Evolutionary conservation across 768 basidiomycete species (phyloP), one percentile per base, ranked within the genome.

Genomic region (Sistotremastrum niveocremeum): DNA sequence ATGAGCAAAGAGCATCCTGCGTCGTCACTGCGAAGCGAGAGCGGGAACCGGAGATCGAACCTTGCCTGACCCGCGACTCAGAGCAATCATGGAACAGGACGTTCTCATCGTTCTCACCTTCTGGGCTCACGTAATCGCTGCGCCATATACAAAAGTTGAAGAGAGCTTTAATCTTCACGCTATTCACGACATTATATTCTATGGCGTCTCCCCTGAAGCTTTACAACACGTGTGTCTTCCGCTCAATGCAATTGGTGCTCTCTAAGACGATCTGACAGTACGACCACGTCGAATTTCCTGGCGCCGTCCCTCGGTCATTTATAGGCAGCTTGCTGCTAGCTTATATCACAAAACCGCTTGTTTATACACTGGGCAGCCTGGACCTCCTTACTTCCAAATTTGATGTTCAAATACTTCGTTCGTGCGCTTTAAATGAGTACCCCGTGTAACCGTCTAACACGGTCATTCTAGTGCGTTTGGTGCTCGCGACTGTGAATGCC

Each of bases 161-260:
- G 95, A 99, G 64, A 86, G 84, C 56, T 97, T 97, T 70, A 91
- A 84, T 53, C 72, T 98, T 6, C 95, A 98, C 58, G 91, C 88
- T 0, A 73, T 72, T 1, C 88, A 95, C 57, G 95, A 99, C 61
- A 67, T 88, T 29, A 65, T 97, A 31, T 73, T 81, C 64, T 80
- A 89, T 56, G 90, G 91, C 2, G 58, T 77, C 11, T 41, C 57
- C 1, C 57, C 62, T 2, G 55, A 57, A 3, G 60, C 54, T 34
- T 59, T 86, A 30, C 56, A 52, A 36, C 71, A 76, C 38, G 78
- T 84, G 59, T 60, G 76, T 57, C 47, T 47, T n/a, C 38, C 12
- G 11, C 31, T 7, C 30, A 20, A 20, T 20, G 20, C 20, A 20
- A 20, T 20, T 20, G 20, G 20, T 20, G 20, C 20, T 20, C 20